These are phyloP conservation scores for Starmerella floricola DNA, from an alignment of 805 yeast species.

Conservation along the genomic window DNA sequence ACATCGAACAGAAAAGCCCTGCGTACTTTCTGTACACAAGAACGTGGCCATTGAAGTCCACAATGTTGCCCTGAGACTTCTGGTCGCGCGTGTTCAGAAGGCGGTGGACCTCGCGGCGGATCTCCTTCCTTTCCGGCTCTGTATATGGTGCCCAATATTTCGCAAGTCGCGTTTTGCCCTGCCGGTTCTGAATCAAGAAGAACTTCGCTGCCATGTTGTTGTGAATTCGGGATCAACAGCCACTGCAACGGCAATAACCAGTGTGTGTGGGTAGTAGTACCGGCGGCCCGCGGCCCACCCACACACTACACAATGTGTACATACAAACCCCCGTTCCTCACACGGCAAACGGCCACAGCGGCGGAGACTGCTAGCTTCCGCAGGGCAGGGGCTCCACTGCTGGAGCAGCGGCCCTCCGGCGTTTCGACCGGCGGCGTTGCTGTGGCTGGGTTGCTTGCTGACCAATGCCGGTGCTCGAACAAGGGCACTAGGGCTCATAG, in stretches of 20 bases:
- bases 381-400: too few relatives aligned
- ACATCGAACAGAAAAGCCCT: slow-evolving; percentile 77
- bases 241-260: too few relatives aligned
- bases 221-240: too few relatives aligned
- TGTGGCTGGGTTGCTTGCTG: too few relatives aligned
- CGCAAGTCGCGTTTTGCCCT: slow-evolving; percentile 80
- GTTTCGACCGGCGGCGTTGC: too few relatives aligned
- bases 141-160: slow-evolving; percentile 54
- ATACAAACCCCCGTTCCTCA: too few relatives aligned
- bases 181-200: slow-evolving; percentile 73
- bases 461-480: not conserved
- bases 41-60: slow-evolving; percentile 53
- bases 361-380: too few relatives aligned
- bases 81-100: slow-evolving; percentile 73
- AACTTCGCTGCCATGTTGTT: slow-evolving; percentile 70
- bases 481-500: not conserved
- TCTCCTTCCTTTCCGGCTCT: slow-evolving; percentile 36
- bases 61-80: slow-evolving; percentile 69
- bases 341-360: too few relatives aligned
- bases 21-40: slow-evolving; percentile 83
- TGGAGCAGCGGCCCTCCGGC: too few relatives aligned
- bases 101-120: slow-evolving; percentile 59
- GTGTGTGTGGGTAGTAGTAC: too few relatives aligned
- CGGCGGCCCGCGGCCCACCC: too few relatives aligned
- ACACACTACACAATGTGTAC: too few relatives aligned